Conservation (phyloP, 202 grass and related monocot species). For the Setaria italica region DNA sequence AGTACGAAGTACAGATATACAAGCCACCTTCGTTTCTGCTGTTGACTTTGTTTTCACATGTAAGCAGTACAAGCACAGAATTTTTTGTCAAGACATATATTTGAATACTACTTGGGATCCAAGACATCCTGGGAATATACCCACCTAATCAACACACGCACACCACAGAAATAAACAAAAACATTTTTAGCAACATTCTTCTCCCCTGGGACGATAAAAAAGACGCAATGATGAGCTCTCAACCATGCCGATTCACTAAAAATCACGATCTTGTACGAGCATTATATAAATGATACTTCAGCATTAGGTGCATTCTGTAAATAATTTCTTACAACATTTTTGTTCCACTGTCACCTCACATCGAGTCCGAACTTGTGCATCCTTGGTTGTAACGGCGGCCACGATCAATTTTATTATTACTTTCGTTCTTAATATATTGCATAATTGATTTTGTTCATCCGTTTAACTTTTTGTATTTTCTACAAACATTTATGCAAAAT, state of each 20-base stretch:
- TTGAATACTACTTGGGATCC: conserved; percentile 3
- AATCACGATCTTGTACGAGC: not conserved
- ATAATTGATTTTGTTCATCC: too few species aligned
- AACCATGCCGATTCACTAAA: not conserved
- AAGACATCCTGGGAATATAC: conserved; percentile 42
- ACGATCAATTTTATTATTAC: too few species aligned
- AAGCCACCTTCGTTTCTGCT: too few species aligned
- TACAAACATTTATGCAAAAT: too few species aligned
- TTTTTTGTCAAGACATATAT: not conserved
- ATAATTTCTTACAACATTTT: not conserved
- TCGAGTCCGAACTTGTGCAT: too few species aligned
- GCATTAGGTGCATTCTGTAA: not conserved
- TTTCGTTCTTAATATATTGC: too few species aligned
- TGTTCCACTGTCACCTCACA: too few species aligned
- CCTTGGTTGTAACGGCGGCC: too few species aligned
- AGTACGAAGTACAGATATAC: too few species aligned
- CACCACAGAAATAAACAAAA: conserved; percentile 4
- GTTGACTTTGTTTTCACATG: not conserved
- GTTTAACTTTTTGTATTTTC: too few species aligned
- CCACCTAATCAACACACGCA: not conserved
- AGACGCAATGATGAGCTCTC: not conserved
- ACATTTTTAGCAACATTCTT: conserved; percentile 14
- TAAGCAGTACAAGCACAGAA: not conserved
- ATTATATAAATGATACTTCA: not conserved
- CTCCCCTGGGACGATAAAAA: not conserved